A percentile compares a stretch with the other conserved stretches of the same genome.
Conservation (phyloP, 2,329 filamentous ascomycete genomes). For the Cucurbitaria berberidis region DNA sequence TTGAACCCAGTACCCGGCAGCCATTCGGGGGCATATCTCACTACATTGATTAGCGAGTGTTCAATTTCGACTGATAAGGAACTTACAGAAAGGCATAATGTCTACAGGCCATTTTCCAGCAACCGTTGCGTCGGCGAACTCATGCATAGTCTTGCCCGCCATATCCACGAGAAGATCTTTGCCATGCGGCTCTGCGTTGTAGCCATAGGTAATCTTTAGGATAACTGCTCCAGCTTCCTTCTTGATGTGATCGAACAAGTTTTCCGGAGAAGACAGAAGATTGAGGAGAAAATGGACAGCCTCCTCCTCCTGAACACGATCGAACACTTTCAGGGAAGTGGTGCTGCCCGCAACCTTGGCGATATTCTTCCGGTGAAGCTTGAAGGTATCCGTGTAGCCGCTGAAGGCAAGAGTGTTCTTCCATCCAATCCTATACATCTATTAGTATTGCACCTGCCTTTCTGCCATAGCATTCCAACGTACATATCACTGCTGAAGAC, state of each 20-base stretch:
- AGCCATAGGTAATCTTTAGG: slow-evolving; percentile 48
- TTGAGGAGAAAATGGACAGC: slow-evolving; percentile 31
- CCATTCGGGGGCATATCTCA: slow-evolving; percentile 54
- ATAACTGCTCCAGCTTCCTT: slow-evolving; percentile 38
- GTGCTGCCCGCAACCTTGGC: slow-evolving; percentile 28
- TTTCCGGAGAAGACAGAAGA: slow-evolving; percentile 20
- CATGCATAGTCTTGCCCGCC: slow-evolving; percentile 47
- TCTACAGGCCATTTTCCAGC: slow-evolving; percentile 57
- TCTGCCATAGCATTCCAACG: slow-evolving; percentile 25
- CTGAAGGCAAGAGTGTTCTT: slow-evolving; percentile 22
- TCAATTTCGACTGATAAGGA: no score
- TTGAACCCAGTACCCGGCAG: slow-evolving; percentile 50
- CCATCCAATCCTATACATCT: slow-evolving; percentile 34
- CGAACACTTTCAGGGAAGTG: slow-evolving; percentile 24
- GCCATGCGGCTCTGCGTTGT: slow-evolving; percentile 49
- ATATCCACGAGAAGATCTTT: slow-evolving; percentile 55
- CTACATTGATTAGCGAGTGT: slow-evolving; percentile 3
- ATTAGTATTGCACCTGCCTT: slow-evolving; percentile 46
- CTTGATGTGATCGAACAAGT: slow-evolving; percentile 29
- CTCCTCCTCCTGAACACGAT: slow-evolving; percentile 29
- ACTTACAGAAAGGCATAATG: slow-evolving; percentile 51
- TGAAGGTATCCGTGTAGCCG: slow-evolving; percentile 21
- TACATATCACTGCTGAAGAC: slow-evolving; percentile 28
- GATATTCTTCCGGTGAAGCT: slow-evolving; percentile 31
- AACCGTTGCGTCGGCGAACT: slow-evolving; percentile 50